Evolutionary conservation across 192 early-diverging fungal species (phyloP), one percentile per base, ranked within the genome.

Genomic region (Podila epigama): DNA sequence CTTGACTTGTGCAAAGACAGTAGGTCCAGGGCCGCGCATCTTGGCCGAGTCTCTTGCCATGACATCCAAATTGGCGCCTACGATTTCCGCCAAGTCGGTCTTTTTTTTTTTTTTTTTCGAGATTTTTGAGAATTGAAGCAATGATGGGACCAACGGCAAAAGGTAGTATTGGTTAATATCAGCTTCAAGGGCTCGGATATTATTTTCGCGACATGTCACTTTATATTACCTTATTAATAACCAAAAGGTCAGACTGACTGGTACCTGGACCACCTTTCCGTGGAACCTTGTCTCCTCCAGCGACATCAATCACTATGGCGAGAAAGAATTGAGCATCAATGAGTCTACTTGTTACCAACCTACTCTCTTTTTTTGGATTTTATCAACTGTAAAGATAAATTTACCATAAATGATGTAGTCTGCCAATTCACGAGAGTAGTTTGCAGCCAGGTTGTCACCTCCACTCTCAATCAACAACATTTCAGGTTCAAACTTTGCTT

Each of bases 221-320:
- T 41, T 41, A 5, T 51, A 20, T 12, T 75, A 77, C 73, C 73
- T 98, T 98, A 83, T 98, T 98, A 77, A 98, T 91, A 34, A 98
- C 87, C 33, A 98, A 85, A 39, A 98, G 85, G 68, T 98, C 97
- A 62, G 92, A 94, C 79, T 97, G 94, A 7, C 95, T 97, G 63
- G 97, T 98, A 61, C 97, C 97, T n/a, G 95, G 95, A 8, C 97
- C 97, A 55, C 97, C 97, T 85, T 98, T 98, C 37, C 97, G 89
- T 48, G 97, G 97, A 42, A 98, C 90, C 80, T 98, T 98, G 78
- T 97, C 96, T 52, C 97, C 97, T 66, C 97, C 96, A 37, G 94
- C 93, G 34, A 97, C 96, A 73, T 98, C 97, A 77, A 98, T 98
- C 22, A 98, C 96, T 83, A 64, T 18, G 20, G 18, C 27, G 13